Evolutionary conservation across 441 rosid species (phyloP).

Genomic region (Brassica balearica): DNA sequence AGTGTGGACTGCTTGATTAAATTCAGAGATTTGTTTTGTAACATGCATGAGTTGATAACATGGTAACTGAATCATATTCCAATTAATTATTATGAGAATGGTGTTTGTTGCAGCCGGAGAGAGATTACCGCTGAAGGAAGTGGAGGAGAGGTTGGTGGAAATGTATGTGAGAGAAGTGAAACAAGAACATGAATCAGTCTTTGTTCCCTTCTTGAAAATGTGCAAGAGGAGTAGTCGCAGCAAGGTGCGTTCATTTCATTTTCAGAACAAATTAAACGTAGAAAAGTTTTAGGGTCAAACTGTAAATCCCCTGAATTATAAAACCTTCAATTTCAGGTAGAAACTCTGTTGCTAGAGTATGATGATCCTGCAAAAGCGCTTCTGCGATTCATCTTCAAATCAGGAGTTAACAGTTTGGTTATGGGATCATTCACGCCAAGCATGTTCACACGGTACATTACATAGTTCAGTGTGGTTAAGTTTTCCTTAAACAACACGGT

Average conservation of each 20-base stretch:
- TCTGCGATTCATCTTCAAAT: constrained; percentile 53
- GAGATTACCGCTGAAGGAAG: constrained; percentile 59
- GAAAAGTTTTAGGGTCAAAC: neutral
- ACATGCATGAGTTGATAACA: neutral
- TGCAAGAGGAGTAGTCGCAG: constrained; percentile 51
- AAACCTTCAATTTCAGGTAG: constrained; percentile 55
- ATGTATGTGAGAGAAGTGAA: constrained; percentile 72
- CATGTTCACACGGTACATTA: constrained; percentile 57
- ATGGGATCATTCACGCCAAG: constrained; percentile 73
- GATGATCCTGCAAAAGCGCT: constrained; percentile 76
- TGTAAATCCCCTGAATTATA: neutral
- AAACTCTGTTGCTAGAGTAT: constrained; percentile 68
- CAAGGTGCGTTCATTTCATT: constrained; percentile 23
- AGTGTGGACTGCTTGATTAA: no score
- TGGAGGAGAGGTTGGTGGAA: constrained; percentile 71
- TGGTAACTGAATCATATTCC: neutral
- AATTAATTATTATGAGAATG: neutral
- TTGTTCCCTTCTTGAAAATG: constrained; percentile 63
- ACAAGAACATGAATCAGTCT: constrained; percentile 53
- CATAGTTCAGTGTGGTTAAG: neutral
- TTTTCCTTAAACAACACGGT: neutral
- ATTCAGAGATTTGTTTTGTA: neutral
- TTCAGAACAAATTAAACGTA: constrained; percentile 4
- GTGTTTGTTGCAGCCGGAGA: constrained; percentile 57
- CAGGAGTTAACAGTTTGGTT: constrained; percentile 61